These are phyloP conservation scores for Ceratocystis alfenasii DNA, from an alignment of 2,329 filamentous ascomycete species.

Conservation along the genomic window DNA sequence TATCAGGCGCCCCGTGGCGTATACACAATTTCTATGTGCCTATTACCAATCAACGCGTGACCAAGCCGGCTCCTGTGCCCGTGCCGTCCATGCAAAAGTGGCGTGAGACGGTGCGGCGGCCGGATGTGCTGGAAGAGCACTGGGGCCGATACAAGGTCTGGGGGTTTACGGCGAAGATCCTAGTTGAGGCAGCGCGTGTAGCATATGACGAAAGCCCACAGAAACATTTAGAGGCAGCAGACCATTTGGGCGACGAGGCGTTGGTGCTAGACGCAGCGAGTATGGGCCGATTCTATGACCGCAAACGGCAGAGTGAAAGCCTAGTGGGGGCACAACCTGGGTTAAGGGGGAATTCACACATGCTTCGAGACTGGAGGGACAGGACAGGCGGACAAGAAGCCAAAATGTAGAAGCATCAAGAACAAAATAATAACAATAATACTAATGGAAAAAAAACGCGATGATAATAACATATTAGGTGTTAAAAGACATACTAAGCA, in stretches of 20 bases:
- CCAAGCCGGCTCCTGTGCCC: conserved; percentile 38
- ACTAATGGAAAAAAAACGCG: neutral
- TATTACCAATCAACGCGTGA: conserved; percentile 56
- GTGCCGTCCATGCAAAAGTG: conserved; percentile 27
- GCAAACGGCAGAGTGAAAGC: conserved; percentile 11
- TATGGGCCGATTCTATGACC: conserved; percentile 35
- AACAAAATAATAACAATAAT: neutral
- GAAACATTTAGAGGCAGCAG: conserved; percentile 59
- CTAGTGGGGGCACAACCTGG: neutral
- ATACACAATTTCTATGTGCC: conserved; percentile 91
- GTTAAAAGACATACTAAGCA: neutral
- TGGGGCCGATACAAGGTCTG: conserved; percentile 66
- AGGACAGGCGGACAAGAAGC: conserved; percentile 14
- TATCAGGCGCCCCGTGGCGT: conserved; percentile 60
- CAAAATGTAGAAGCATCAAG: conserved; percentile 20
- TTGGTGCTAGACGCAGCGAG: conserved; percentile 38
- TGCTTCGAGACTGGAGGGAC: conserved; percentile 14
- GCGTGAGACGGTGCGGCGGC: conserved; percentile 32
- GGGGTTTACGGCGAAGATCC: conserved; percentile 85
- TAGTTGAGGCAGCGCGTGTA: conserved; percentile 76
- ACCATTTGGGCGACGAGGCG: conserved; percentile 40
- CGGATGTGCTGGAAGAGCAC: conserved; percentile 29
- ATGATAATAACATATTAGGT: neutral
- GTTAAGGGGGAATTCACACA: conserved; percentile 12
- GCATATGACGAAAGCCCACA: conserved; percentile 67